Base-by-base conservation (phyloP, 208 protist genomes). In the Acanthamoeba royreba region DNA sequence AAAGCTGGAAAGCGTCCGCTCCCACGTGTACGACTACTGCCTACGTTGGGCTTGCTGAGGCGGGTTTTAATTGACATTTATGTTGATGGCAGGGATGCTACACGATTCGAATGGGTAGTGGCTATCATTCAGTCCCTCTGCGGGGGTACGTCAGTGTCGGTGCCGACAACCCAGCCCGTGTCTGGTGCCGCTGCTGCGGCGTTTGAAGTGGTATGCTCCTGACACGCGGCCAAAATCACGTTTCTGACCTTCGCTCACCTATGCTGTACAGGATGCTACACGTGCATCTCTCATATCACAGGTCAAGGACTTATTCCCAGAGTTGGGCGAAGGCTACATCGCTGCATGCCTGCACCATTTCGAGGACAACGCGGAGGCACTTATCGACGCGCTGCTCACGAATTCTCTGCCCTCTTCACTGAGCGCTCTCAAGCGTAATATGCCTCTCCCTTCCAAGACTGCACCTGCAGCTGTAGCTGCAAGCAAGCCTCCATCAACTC, bases 281-380 rank as follows among this genome's bases (percentile, higher is more conserved):
- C 87, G 87, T 38, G 87, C 87, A 22, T 92, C 87, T 38, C 87
- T 92, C 40, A 92, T 92, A 35, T 79, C 58, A 33, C 66, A 93
- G 35, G 89, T 93, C 46, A 33, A 46, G 0, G 89, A 81, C n/a
- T 42, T 93, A 45, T 93, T 93, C 40, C 89, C 89, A 1, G 69
- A 93, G 38, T 33, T 93, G 89, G 89, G 89, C 46, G 89, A 93
- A 17, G 89, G 89, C 61, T 93, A 87, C 33, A 40, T 93, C 35
- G 58, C 89, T 22, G 69, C 89, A 9, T 83, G 66, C 47, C 89
- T 93, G 28, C 38, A 81, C n/a, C 0, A 81, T 4, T 93, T 61
- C 66, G 89, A 61, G n/a, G 89, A 86, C 66, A 81, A 85, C 11
- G 46, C 69, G 13, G 58, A 81, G 40, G 89, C 72, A 11, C 11